Evolutionary conservation across 2,329 filamentous ascomycete species (phyloP).

Genomic region (Rhytidhysteron rufulum): DNA sequence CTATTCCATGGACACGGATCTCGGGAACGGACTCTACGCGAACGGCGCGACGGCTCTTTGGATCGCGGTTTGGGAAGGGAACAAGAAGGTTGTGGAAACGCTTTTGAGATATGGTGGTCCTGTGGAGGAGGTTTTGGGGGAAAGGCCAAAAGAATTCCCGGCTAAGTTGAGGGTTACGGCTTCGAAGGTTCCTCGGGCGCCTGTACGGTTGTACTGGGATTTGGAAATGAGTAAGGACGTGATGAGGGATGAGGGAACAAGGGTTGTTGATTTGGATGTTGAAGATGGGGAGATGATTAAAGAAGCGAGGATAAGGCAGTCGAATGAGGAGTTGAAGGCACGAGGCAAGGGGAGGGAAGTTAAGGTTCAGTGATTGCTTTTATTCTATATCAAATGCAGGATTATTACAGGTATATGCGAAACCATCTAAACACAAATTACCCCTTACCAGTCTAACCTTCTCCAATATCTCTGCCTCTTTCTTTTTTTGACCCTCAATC

Average conservation of each 20-base stretch:
- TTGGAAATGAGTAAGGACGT: background rate
- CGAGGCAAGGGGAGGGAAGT: background rate
- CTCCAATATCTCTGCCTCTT: too few species aligned
- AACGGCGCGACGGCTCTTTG: conserved; percentile 7
- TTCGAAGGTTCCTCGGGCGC: conserved; percentile 36
- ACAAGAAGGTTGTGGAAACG: conserved; percentile 1
- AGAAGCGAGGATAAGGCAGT: background rate
- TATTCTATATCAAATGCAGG: too few species aligned
- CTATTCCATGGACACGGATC: conserved; percentile 4
- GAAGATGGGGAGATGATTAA: background rate
- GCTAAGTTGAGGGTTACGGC: background rate
- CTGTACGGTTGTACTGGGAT: conserved; percentile 31
- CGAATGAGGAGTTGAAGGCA: background rate
- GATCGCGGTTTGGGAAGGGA: conserved; percentile 2
- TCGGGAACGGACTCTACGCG: conserved; percentile 6
- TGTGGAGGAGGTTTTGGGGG: background rate
- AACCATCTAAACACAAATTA: too few species aligned
- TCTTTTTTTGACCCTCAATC: too few species aligned
- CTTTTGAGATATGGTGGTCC: conserved; percentile 9
- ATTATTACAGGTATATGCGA: too few species aligned
- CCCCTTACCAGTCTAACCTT: too few species aligned
- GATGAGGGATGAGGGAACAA: background rate
- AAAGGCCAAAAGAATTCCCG: background rate
- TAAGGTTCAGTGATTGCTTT: too few species aligned
- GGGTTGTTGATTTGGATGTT: background rate